Conservation (phyloP, 2,329 filamentous ascomycete species). For the Lojkania enalia region DNA sequence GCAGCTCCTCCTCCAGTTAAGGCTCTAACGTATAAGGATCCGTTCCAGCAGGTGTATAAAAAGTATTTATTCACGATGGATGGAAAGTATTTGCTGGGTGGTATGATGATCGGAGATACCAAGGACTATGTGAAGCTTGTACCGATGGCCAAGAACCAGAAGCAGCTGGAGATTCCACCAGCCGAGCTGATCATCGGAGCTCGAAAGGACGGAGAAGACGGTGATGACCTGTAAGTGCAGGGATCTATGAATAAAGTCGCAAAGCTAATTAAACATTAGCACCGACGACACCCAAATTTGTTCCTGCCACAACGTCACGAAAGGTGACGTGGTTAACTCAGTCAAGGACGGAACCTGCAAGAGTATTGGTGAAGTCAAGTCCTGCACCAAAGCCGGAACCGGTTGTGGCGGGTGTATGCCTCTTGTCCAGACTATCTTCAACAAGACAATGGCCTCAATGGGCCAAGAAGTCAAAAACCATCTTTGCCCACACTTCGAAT, state of each 20-base stretch:
- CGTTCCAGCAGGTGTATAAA: conserved; percentile 87
- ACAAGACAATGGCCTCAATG: conserved; percentile 81
- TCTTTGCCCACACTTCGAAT: conserved; percentile 80
- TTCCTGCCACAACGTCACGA: conserved; percentile 90
- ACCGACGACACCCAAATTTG: conserved; percentile 87
- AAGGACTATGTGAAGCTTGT: conserved; percentile 88
- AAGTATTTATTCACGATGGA: conserved; percentile 91
- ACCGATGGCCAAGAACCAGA: conserved; percentile 82
- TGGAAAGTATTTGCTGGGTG: conserved; percentile 87
- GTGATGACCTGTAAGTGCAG: conserved; percentile 66
- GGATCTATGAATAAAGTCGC: background rate
- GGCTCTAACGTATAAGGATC: conserved; percentile 84
- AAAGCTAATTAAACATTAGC: conserved; percentile 34
- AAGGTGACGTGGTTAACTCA: conserved; percentile 72
- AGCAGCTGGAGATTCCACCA: conserved; percentile 74
- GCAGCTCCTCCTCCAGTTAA: conserved; percentile 68
- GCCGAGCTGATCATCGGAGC: conserved; percentile 82
- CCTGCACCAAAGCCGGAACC: conserved; percentile 88
- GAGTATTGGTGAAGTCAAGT: conserved; percentile 79
- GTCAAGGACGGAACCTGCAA: conserved; percentile 82
- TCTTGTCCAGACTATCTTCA: conserved; percentile 86
- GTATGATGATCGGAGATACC: conserved; percentile 96
- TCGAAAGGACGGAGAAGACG: conserved; percentile 73
- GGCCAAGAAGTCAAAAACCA: conserved; percentile 87
- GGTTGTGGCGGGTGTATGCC: conserved; percentile 91